These are phyloP conservation scores for Lasiosphaeriaceae sp. DNA, from an alignment of 495 filamentous ascomycete species.

Conservation along the genomic window DNA sequence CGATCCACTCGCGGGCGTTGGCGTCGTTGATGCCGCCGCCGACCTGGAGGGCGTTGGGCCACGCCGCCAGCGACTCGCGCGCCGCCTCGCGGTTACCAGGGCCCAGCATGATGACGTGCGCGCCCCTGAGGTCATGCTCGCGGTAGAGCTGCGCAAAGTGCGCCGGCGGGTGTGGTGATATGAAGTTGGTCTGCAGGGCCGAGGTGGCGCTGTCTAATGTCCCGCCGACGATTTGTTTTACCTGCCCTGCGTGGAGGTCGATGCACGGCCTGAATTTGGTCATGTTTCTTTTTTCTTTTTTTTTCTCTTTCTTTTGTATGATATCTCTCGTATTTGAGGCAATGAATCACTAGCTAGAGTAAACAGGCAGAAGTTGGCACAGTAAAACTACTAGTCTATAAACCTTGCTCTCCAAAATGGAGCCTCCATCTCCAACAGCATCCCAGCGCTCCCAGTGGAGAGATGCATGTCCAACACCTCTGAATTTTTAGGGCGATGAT, in stretches of 20 bases:
- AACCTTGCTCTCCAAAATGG: no score
- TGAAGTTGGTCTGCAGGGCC: slow-evolving; percentile 82
- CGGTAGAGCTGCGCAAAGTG: slow-evolving; percentile 79
- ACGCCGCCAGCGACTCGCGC: slow-evolving; percentile 65
- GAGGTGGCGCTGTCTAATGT: slow-evolving; percentile 66
- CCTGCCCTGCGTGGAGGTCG: slow-evolving; percentile 89
- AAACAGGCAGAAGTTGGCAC: no score
- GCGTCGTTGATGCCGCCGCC: slow-evolving; percentile 84
- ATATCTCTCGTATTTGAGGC: not conserved
- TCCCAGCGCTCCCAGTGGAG: no score
- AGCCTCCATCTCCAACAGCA: no score
- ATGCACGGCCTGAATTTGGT: slow-evolving; percentile 95
- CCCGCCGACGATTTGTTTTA: slow-evolving; percentile 97
- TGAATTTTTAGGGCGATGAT: no score
- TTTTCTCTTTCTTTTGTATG: not conserved
- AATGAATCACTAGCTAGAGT: no score
- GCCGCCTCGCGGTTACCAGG: slow-evolving; percentile 81
- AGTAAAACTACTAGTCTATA: no score
- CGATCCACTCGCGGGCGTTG: slow-evolving; percentile 85
- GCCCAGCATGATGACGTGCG: slow-evolving; percentile 94
- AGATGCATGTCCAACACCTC: no score
- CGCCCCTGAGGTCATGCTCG: slow-evolving; percentile 66
- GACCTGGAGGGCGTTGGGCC: slow-evolving; percentile 76
- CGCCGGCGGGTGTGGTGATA: slow-evolving; percentile 73
- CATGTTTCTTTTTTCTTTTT: slow-evolving; percentile 50